phyloP scores from a whole-genome alignment of 1,284 basidiomycete species.

The Puccinia horiana region DNA sequence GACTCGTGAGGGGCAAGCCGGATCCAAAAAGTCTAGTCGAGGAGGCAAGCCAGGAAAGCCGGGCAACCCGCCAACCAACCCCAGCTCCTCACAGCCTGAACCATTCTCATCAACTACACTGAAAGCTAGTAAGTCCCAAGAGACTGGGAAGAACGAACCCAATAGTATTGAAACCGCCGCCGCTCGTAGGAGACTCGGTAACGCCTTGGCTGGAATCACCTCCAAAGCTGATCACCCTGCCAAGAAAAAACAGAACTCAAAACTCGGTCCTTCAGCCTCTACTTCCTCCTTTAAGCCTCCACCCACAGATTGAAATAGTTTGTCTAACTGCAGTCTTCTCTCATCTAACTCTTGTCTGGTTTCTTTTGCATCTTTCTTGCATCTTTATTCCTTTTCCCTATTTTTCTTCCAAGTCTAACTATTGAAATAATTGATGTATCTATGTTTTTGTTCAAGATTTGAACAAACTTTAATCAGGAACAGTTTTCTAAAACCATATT shows the following conservation, averaged over 20 bases:
- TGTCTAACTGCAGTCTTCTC: neutral
- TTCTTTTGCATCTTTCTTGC: too few relatives aligned
- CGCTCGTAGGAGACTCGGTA: constrained; percentile 31
- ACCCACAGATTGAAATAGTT: neutral
- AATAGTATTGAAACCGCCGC: constrained; percentile 19
- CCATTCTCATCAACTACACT: neutral
- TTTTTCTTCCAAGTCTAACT: too few relatives aligned
- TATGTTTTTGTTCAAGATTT: too few relatives aligned
- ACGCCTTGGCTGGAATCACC: constrained; percentile 39
- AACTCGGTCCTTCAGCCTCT: neutral
- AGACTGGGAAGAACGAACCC: neutral
- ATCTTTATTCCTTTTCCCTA: too few relatives aligned
- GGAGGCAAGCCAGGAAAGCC: neutral
- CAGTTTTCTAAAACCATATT: too few relatives aligned
- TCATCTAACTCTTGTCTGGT: too few relatives aligned
- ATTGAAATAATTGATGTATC: too few relatives aligned
- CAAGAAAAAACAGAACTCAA: neutral
- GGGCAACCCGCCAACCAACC: neutral
- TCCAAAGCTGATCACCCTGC: neutral
- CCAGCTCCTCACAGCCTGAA: neutral
- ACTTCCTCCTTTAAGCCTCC: neutral
- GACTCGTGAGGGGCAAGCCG: neutral
- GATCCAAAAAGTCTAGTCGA: constrained; percentile 9
- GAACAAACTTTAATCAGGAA: too few relatives aligned
- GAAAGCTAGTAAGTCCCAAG: neutral